Percentiles rank a stretch among this genome's conserved stretches.
These are phyloP conservation scores for Venturia carpophila DNA, from an alignment of 2,329 filamentous ascomycete species.

Conservation along the genomic window DNA sequence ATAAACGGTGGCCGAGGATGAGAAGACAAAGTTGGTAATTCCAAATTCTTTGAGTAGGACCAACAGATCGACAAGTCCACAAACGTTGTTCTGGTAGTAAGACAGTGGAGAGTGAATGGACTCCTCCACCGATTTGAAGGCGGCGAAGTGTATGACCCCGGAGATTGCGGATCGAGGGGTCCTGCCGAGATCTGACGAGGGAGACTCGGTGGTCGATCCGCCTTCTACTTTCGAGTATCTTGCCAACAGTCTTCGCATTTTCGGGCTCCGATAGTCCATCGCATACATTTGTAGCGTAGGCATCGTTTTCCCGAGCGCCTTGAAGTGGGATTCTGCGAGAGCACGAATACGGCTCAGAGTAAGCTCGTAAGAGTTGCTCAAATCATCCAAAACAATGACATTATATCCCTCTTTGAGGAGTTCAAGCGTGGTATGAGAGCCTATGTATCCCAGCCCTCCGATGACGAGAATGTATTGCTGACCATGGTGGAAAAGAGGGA, in stretches of 20 bases:
- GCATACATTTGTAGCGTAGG: conserved; percentile 41
- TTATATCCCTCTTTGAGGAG: conserved; percentile 48
- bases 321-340: conserved; percentile 33
- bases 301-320: conserved; percentile 33
- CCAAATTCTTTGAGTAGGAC: conserved; percentile 49
- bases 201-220: conserved; percentile 14
- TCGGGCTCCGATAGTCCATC: conserved; percentile 40
- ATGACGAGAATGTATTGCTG: conserved; percentile 44
- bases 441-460: conserved; percentile 49
- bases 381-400: conserved; percentile 41
- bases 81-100: conserved; percentile 63
- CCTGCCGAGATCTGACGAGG: conserved; percentile 17
- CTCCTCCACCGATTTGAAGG: conserved; percentile 58
- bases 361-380: conserved; percentile 39
- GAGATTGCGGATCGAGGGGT: conserved; percentile 44
- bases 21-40: conserved; percentile 61
- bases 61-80: conserved; percentile 54
- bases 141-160: conserved; percentile 63
- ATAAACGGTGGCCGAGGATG: conserved; percentile 60
- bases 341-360: conserved; percentile 32
- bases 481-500: conserved; percentile 20
- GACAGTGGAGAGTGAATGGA: conserved; percentile 53
- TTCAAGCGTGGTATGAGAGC: conserved; percentile 48
- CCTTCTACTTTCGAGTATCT: conserved; percentile 28
- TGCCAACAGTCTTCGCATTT: conserved; percentile 37